Conservation (phyloP, 495 filamentous ascomycete genomes). For the Talaromyces wortmannii region DNA sequence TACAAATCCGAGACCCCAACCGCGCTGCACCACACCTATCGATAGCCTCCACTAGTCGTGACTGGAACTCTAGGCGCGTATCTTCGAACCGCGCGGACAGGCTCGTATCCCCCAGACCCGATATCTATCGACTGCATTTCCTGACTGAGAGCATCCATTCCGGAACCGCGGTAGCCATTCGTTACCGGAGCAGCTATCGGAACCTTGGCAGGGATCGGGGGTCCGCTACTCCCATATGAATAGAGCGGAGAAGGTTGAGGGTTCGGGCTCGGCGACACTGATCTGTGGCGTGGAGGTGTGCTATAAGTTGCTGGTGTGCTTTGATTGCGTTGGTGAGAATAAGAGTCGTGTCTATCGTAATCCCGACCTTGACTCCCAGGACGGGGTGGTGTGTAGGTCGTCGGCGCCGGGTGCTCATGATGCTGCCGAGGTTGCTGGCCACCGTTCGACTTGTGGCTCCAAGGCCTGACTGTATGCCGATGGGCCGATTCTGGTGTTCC, state of each 20-base stretch:
- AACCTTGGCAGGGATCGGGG: conserved; percentile 71
- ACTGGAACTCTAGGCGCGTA: conserved; percentile 12
- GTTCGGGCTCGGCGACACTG: conserved; percentile 23
- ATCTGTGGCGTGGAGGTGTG: conserved; percentile 6
- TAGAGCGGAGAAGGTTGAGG: conserved; percentile 21
- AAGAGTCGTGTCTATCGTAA: conserved; percentile 1
- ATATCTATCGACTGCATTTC: conserved; percentile 83
- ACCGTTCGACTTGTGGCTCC: neutral
- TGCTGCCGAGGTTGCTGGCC: conserved; percentile 1
- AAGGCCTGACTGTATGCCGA: neutral
- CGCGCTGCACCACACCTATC: neutral
- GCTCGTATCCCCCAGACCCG: conserved; percentile 40
- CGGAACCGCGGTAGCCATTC: conserved; percentile 24
- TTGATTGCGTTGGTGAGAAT: neutral
- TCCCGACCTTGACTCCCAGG: neutral
- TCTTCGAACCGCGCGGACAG: conserved; percentile 16
- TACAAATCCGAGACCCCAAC: neutral
- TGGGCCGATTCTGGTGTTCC: neutral
- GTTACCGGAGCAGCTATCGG: conserved; percentile 42
- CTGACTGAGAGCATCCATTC: conserved; percentile 62
- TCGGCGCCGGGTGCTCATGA: neutral
- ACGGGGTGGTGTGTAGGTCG: conserved; percentile 2
- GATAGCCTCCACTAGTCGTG: neutral
- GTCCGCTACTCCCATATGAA: conserved; percentile 28
- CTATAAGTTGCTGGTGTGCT: neutral